Evolutionary conservation across 306 rosid genomes (phyloP).

Genomic region (Aeschynomene evenia): DNA sequence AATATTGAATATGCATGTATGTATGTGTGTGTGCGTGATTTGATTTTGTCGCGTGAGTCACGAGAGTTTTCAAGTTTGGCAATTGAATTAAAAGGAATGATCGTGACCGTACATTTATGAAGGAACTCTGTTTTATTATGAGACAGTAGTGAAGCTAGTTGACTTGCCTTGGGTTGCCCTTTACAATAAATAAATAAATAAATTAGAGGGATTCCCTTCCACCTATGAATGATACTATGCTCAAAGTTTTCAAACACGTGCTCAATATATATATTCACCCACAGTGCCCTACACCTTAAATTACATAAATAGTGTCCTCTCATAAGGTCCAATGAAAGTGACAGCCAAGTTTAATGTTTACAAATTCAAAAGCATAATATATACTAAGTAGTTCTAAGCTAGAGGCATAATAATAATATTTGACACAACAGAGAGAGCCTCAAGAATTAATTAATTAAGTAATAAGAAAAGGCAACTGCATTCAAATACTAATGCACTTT

Average conservation of each 20-base stretch:
- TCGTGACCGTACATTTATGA: constrained; percentile 30
- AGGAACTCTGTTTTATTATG: neutral
- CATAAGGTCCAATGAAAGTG: constrained; percentile 18
- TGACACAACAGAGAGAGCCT: neutral
- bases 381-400: neutral
- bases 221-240: no score
- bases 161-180: constrained; percentile 15
- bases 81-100: constrained; percentile 23
- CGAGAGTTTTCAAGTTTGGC: neutral
- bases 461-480: neutral
- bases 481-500: neutral
- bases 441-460: no score
- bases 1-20: no score
- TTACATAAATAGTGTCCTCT: neutral
- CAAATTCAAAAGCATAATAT: no score
- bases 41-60: neutral
- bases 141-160: neutral
- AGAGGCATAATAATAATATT: no score
- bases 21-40: no score
- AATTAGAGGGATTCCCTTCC: neutral
- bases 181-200: no score
- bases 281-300: neutral
- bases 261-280: neutral
- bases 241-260: constrained; percentile 17
- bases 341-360: neutral